Evolutionary conservation across 495 filamentous ascomycete genomes (phyloP), one percentile per base, ranked within the genome.

Genomic region (Zalerion maritima): DNA sequence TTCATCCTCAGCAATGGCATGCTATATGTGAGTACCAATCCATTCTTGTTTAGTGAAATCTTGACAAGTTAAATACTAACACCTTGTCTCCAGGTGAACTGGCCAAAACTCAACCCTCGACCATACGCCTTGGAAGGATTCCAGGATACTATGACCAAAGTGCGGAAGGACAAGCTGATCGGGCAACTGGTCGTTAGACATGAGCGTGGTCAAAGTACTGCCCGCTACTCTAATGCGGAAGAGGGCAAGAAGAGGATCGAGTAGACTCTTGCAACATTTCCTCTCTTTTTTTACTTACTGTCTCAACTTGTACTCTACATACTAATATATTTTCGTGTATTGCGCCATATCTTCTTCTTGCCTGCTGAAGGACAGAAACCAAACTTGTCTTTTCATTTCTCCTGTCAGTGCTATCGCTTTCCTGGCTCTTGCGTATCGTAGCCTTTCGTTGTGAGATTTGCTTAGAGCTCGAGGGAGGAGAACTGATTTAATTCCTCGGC

Each of bases 161-260:
- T 81, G 6, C 62, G 71, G 17, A 72, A 80, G 36, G 83, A 89
- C 51, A 68, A 70, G 36, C 48, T 94, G 13, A 60, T 93, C 35
- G 86, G 85, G 2, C 54, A 62, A 18, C 62, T 80, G 31, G 72
- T 87, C 21, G 68, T 69, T 9, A 62, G 68, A 38, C 81, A 85
- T 42, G 81, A 84, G 48, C 63, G 79, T 14, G 79, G 81, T 7
- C 62, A 75, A 19, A 92, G 81, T 55, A 78, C 74, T 35, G 75
- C 78, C 17, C 61, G 78, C 24, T 69, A 89, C 27, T 70, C 78
- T 26, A 82, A 79, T 48, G 57, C 91, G 21, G 87, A 94, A 50
- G 87, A 96, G 45, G 87, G 87, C 11, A 96, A 96, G 65, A 94
- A 93, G 60, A 80, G 87, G 55, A 83, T 89, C 38, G 85, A 94